A percentile compares a stretch with the other conserved stretches of the same genome.
These are phyloP conservation scores for Centella asiatica DNA, from an alignment of 129 eudicot species.

Conservation along the genomic window DNA sequence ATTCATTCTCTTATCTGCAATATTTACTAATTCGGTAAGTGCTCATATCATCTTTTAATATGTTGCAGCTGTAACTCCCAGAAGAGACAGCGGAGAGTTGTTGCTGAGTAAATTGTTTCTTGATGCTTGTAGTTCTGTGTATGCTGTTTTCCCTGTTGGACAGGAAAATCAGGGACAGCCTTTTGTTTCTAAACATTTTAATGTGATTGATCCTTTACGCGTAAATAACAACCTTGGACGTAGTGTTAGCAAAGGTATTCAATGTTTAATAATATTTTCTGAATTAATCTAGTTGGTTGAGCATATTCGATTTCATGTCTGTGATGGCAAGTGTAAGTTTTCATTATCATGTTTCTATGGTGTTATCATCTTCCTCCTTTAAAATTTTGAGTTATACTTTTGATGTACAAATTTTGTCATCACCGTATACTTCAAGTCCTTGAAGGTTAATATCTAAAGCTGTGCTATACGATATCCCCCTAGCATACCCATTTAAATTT, in stretches of 20 bases:
- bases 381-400: too few relatives aligned
- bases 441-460: too few relatives aligned
- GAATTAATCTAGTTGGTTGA: background rate
- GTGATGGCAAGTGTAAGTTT: too few relatives aligned
- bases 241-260: conserved; percentile 93
- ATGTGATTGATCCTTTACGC: conserved; percentile 88
- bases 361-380: background rate
- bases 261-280: background rate
- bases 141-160: conserved; percentile 80
- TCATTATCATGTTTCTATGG: background rate
- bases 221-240: conserved; percentile 93
- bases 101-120: conserved; percentile 77
- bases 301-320: background rate
- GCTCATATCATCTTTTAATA: conserved; percentile 3
- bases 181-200: conserved; percentile 72
- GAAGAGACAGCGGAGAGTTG: conserved; percentile 81
- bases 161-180: conserved; percentile 81
- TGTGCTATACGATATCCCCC: too few relatives aligned
- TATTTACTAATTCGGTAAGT: background rate
- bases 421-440: too few relatives aligned
- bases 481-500: too few relatives aligned
- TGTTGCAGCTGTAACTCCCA: conserved; percentile 82
- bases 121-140: conserved; percentile 73
- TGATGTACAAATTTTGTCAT: too few relatives aligned
- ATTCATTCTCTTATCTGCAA: background rate